phyloP scores from a whole-genome alignment of 202 grass and related monocot species.

The Eragrostis tef region DNA sequence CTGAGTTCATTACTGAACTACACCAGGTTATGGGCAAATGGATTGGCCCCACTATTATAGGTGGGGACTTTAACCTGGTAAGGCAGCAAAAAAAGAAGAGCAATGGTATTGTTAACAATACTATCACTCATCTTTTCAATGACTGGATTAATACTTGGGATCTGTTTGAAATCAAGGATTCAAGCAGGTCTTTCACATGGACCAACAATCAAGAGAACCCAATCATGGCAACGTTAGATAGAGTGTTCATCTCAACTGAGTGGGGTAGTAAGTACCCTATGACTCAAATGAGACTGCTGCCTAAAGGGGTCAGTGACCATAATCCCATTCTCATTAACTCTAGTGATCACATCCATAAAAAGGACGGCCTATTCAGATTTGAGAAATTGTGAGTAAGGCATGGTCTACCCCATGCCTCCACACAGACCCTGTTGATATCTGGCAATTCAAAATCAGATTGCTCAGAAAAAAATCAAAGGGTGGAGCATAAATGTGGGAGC shows the following conservation, averaged over 20 bases:
- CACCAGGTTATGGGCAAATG: too few species aligned
- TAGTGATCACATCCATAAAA: too few species aligned
- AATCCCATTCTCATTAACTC: background rate
- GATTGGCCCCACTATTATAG: too few species aligned
- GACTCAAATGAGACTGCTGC: background rate
- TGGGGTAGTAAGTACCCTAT: background rate
- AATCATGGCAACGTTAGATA: background rate
- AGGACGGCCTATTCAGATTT: background rate
- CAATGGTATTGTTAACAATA: too few species aligned
- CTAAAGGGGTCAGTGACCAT: background rate
- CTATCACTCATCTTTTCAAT: too few species aligned
- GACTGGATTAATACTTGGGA: too few species aligned
- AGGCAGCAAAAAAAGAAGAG: too few species aligned
- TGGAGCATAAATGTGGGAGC: background rate
- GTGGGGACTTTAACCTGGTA: too few species aligned
- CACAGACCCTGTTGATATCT: background rate
- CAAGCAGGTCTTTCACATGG: background rate
- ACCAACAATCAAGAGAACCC: background rate
- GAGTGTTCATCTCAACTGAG: background rate
- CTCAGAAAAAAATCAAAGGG: background rate
- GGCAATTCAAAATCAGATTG: background rate
- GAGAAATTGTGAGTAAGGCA: background rate
- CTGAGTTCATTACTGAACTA: too few species aligned
- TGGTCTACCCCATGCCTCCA: background rate
- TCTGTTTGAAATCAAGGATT: background rate